Percentiles rank a stretch among this genome's conserved stretches.
phyloP scores from a whole-genome alignment of 176 grass and related monocot genomes.

The Bothriochloa decipiens region DNA sequence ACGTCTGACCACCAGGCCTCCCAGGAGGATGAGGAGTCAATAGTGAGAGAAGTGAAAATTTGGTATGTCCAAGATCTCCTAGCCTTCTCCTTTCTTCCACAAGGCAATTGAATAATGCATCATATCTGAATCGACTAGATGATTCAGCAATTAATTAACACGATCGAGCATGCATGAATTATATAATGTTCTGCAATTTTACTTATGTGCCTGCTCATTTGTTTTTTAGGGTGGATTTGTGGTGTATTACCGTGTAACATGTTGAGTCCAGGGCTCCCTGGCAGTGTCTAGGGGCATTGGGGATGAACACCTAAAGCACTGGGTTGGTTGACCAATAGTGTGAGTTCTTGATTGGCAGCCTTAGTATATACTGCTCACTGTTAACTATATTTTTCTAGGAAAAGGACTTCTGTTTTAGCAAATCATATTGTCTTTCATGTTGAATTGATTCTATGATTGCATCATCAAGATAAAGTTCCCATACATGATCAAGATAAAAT shows the following conservation, averaged over 20 bases:
- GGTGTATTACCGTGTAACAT: conserved; percentile 77
- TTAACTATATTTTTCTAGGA: too few species aligned
- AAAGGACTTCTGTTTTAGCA: too few species aligned
- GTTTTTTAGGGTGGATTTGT: background rate
- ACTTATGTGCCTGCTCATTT: conserved; percentile 19
- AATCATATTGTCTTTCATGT: too few species aligned
- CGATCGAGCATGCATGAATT: background rate
- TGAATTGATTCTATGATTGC: too few species aligned
- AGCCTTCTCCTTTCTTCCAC: background rate
- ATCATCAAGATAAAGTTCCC: too few species aligned
- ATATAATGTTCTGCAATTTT: background rate
- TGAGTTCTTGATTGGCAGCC: too few species aligned
- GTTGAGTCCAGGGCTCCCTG: conserved; percentile 91
- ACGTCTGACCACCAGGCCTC: conserved; percentile 79
- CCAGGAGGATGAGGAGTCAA: conserved; percentile 49
- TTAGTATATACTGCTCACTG: too few species aligned
- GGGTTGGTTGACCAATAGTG: conserved; percentile 14
- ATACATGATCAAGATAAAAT: too few species aligned
- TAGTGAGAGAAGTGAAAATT: conserved; percentile 74
- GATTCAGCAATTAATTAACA: too few species aligned
- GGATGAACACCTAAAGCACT: conserved; percentile 84
- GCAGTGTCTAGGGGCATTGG: conserved; percentile 89
- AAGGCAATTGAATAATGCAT: background rate
- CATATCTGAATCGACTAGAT: background rate
- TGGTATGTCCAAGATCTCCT: conserved; percentile 44